phyloP scores from a whole-genome alignment of 768 basidiomycete genomes.

The Suillus subalutaceus region DNA sequence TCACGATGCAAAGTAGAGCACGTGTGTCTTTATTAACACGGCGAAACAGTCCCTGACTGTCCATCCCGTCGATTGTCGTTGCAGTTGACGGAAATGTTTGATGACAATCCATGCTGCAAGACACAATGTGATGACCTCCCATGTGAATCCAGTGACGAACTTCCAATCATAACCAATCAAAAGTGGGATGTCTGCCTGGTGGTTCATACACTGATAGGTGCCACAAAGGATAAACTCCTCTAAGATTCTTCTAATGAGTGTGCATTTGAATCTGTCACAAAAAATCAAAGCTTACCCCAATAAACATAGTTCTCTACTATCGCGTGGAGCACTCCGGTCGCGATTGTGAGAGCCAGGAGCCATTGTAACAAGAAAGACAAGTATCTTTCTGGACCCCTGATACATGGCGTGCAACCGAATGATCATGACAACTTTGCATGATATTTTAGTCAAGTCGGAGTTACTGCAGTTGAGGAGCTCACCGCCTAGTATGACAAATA shows the following conservation, averaged over 20 bases:
- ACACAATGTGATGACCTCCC: background rate
- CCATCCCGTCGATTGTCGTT: background rate
- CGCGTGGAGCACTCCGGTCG: background rate
- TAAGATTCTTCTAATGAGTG: background rate
- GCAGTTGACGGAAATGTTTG: background rate
- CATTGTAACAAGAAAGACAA: background rate
- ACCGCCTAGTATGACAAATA: background rate
- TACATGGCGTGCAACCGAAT: conserved; percentile 1
- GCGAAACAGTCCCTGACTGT: background rate
- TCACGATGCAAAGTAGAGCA: background rate
- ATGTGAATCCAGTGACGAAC: background rate
- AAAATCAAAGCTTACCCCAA: background rate
- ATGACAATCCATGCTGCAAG: background rate
- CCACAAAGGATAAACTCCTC: background rate
- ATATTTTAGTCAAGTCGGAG: background rate
- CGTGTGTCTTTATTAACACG: background rate
- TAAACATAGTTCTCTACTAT: background rate
- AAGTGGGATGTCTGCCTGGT: background rate
- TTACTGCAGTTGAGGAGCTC: background rate
- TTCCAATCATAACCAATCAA: background rate
- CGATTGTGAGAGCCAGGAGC: background rate
- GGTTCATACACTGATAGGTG: background rate
- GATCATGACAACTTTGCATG: background rate
- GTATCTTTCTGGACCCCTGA: background rate
- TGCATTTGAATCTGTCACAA: background rate